Evolutionary conservation across 805 yeast species (phyloP).

Genomic region (Teunomyces stri): DNA sequence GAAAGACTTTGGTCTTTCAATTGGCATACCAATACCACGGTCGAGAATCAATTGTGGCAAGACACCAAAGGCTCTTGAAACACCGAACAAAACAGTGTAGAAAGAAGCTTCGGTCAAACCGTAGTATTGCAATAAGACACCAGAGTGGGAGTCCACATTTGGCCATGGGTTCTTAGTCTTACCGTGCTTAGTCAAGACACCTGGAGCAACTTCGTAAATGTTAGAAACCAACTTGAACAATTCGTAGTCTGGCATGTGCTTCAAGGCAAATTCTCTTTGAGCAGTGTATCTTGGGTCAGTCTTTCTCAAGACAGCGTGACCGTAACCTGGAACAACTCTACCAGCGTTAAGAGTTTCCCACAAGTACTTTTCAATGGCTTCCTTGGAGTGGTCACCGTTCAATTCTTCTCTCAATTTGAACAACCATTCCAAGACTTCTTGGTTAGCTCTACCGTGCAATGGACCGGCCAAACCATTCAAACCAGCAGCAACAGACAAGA

Average conservation of each 20-base stretch:
- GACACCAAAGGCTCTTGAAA: slow-evolving; percentile 77
- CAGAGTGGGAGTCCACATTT: slow-evolving; percentile 78
- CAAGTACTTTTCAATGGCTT: slow-evolving; percentile 60
- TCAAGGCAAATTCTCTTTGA: slow-evolving; percentile 64
- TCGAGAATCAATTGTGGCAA: slow-evolving; percentile 78
- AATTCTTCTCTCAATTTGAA: slow-evolving; percentile 61
- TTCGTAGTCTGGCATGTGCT: slow-evolving; percentile 59
- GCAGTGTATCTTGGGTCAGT: slow-evolving; percentile 82
- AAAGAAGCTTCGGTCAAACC: slow-evolving; percentile 71
- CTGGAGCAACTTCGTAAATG: slow-evolving; percentile 70
- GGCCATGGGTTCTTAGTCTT: slow-evolving; percentile 87
- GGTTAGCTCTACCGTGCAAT: slow-evolving; percentile 81
- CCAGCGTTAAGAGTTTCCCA: slow-evolving; percentile 72
- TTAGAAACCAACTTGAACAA: slow-evolving; percentile 65
- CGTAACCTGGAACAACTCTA: slow-evolving; percentile 84
- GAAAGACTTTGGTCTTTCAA: slow-evolving; percentile 71
- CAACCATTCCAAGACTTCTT: slow-evolving; percentile 77
- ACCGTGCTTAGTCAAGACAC: slow-evolving; percentile 72
- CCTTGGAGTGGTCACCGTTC: slow-evolving; percentile 56
- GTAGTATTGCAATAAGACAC: slow-evolving; percentile 76
- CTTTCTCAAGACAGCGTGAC: slow-evolving; percentile 82
- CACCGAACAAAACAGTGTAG: slow-evolving; percentile 82
- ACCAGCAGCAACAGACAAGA: slow-evolving; percentile 73
- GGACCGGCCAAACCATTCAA: slow-evolving; percentile 85
- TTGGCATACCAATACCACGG: slow-evolving; percentile 72